Evolutionary conservation across 306 rosid genomes (phyloP).

Genomic region (Vachellia collinsii): DNA sequence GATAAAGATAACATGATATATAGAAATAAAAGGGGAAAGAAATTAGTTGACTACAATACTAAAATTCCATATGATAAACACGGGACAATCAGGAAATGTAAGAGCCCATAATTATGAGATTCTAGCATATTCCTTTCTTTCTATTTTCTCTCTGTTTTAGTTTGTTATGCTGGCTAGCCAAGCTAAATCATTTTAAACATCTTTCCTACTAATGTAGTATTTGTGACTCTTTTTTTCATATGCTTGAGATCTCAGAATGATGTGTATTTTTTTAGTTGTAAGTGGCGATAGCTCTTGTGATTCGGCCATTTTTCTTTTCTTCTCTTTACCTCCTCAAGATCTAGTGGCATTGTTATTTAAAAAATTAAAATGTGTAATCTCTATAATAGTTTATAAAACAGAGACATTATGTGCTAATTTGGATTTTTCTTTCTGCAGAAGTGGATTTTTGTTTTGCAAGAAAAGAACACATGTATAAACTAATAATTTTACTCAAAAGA

Average conservation of each 20-base stretch:
- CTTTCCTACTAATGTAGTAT: conserved; percentile 16
- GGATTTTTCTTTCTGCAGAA: neutral
- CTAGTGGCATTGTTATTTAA: neutral
- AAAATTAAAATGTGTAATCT: neutral
- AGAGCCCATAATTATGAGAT: neutral
- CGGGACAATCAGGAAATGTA: neutral
- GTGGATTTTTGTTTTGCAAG: neutral
- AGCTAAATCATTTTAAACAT: conserved; percentile 23
- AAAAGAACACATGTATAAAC: neutral
- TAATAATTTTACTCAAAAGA: neutral
- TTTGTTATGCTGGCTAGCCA: conserved; percentile 19
- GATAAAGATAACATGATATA: neutral
- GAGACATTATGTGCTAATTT: neutral
- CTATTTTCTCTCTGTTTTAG: conserved; percentile 21
- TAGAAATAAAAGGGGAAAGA: neutral
- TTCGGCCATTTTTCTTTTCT: conserved; percentile 9
- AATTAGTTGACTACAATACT: neutral
- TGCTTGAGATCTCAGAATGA: conserved; percentile 17
- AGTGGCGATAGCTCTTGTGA: conserved; percentile 17
- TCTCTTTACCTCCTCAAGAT: neutral
- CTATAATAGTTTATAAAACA: neutral
- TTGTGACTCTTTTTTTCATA: conserved; percentile 2
- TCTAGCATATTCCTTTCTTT: conserved; percentile 2
- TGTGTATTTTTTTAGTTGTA: conserved; percentile 14
- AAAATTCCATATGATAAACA: neutral